Evolutionary conservation across 352 stramenopile genomes (phyloP), one percentile per base, ranked within the genome.

Genomic region (Globisporangium ultimum): DNA sequence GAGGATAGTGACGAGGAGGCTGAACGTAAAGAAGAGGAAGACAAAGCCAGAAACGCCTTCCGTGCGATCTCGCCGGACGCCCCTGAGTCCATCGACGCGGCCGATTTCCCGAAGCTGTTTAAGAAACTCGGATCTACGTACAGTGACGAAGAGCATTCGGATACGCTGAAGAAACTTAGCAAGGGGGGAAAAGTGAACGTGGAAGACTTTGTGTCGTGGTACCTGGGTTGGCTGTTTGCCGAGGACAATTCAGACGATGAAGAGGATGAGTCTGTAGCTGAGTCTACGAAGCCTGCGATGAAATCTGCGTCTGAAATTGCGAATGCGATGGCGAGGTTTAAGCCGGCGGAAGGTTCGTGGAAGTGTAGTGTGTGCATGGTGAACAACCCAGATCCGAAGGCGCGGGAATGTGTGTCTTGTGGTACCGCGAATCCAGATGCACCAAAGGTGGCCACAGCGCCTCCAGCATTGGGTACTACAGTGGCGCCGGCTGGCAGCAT

Each of bases 1-100:
- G 72, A 76, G 49, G 68, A 72, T 34, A 60, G 67, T 17, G 64
- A 81, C 12, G 55, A 67, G 1, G 80, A 90, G 55, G 80, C 80
- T 61, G 76, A 84, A 38, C 81, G 81, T 8, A 66, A 65, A 55
- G 76, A 91, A 72, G 81, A 88, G 69, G 72, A 83, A 65, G 69
- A 78, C 0, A 80, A 68, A 8, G 80, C 76, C 15, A 60, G 64
- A 52, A 21, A 43, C 14, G 72, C 70, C 7, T 91, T 88, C 53
- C 66, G 61, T 20, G 61, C 70, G 7, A 66, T 91, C 36, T 62
- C 72, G 0, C 55, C 47, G 3, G 53, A 73, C 22, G 69, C 61
- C 24, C 42, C 51, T 0, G 68, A 72, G 17, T 73, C 52, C 20
- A 78, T 88, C 34, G 41, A 54, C n/a, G 45, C 61, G 11, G 68